phyloP scores from a whole-genome alignment of 2,329 filamentous ascomycete species.

The Ceratocystis variospora region DNA sequence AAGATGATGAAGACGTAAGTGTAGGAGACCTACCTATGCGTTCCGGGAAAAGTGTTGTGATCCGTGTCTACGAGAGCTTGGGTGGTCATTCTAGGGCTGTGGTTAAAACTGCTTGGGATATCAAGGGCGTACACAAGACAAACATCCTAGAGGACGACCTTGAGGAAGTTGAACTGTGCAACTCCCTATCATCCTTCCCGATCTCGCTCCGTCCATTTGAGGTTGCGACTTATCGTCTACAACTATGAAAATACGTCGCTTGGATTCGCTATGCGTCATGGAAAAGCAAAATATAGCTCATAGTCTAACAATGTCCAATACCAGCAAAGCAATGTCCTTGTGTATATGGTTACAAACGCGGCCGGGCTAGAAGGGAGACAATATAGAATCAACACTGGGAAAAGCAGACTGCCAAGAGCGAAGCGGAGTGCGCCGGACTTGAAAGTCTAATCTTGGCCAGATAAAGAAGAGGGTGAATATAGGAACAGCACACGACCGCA shows the following conservation, averaged over 20 bases:
- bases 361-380: too few species aligned
- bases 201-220: conserved; percentile 68
- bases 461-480: too few species aligned
- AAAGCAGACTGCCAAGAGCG: too few species aligned
- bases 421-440: too few species aligned
- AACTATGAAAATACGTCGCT: conserved; percentile 24
- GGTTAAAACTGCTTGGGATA: conserved; percentile 52
- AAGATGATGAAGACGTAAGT: conserved; percentile 65
- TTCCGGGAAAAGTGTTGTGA: conserved; percentile 63
- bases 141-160: conserved; percentile 83
- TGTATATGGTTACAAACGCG: too few species aligned
- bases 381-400: too few species aligned
- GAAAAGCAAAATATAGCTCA: too few species aligned
- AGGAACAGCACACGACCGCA: neutral
- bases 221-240: conserved; percentile 64
- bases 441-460: too few species aligned
- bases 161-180: conserved; percentile 43
- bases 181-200: conserved; percentile 34
- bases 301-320: neutral
- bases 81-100: conserved; percentile 65
- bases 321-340: neutral
- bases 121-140: conserved; percentile 66
- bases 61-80: conserved; percentile 77
- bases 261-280: neutral
- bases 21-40: conserved; percentile 46